Evolutionary conservation across 345 rosid species (phyloP), one percentile per base, ranked within the genome.

Genomic region (Pugionium dolabratum): DNA sequence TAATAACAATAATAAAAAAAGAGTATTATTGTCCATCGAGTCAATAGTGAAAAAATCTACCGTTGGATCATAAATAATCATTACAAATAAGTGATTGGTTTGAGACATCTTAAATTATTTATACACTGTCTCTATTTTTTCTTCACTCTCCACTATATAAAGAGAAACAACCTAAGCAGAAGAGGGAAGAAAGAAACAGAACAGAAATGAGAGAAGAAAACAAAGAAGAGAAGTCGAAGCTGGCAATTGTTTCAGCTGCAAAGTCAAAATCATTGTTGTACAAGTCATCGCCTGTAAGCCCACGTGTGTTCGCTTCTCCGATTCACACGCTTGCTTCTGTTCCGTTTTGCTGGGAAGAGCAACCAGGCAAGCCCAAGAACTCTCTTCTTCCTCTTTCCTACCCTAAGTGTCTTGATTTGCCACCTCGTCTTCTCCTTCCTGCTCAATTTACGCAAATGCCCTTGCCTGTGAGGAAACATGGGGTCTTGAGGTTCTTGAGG

Each of bases 261-360:
- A 71, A 69, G n/a, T 60, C 83, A 35, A 74, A 64, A 67, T 61
- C 78, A 49, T 46, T 44, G 9, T 40, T 67, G 34, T 69, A 48
- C 9, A 65, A 65, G n/a, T 60, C 70, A 51, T 85, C 88, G 1
- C 90, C 97, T 40, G 79, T 81, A 45, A 80, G 75, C 49, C 78
- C 90, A 63, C 79, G 79, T 41, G 81, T 56, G 79, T 54, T 72
- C 54, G 84, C 92, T 44, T 83, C 97, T 43, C 93, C 96, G 6
- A 73, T 79, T 35, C 78, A 80, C 54, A 66, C 84, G 7, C 71
- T 80, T 30, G 97, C 91, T 6, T 75, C 91, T 2, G 90, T 91
- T 53, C 97, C 97, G 5, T 91, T 91, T 56, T 81, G 83, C 5
- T 91, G 97, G 97, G 97, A 91, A 56, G 91, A 91, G 37, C 80